These are phyloP conservation scores for Rhinocladiella mackenziei DNA, from an alignment of 2,329 filamentous ascomycete species.

Conservation along the genomic window DNA sequence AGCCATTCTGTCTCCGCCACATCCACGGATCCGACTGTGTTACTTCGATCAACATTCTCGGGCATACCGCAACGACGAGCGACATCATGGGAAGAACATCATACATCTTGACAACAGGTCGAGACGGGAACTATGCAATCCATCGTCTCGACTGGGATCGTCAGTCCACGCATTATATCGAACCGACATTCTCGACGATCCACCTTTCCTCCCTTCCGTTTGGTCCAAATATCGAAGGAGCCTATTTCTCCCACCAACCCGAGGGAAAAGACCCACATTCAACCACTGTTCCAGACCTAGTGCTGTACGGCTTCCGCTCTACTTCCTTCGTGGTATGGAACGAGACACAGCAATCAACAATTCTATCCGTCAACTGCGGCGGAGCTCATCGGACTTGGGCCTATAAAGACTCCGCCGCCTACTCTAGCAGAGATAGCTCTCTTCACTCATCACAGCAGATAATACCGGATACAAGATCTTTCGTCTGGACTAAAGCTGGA, in stretches of 20 bases:
- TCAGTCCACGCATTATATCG: neutral
- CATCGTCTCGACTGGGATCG: slow-evolving; percentile 41
- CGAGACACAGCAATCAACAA: slow-evolving; percentile 63
- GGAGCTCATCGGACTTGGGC: slow-evolving; percentile 77
- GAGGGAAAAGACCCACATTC: neutral
- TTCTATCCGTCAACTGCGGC: slow-evolving; percentile 73
- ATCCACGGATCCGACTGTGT: slow-evolving; percentile 60
- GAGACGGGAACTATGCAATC: slow-evolving; percentile 72
- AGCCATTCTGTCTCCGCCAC: slow-evolving; percentile 24
- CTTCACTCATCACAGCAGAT: neutral
- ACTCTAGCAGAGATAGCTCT: slow-evolving; percentile 16
- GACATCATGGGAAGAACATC: slow-evolving; percentile 26
- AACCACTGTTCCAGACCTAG: slow-evolving; percentile 46
- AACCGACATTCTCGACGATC: slow-evolving; percentile 42
- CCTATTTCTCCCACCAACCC: slow-evolving; percentile 56
- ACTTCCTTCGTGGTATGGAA: slow-evolving; percentile 80
- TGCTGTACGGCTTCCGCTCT: slow-evolving; percentile 76
- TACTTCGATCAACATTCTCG: slow-evolving; percentile 58
- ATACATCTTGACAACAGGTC: slow-evolving; percentile 66
- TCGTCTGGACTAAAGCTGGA: slow-evolving; percentile 73
- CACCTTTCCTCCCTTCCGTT: slow-evolving; percentile 69
- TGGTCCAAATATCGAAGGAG: slow-evolving; percentile 70
- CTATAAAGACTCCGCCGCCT: slow-evolving; percentile 39
- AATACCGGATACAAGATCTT: slow-evolving; percentile 36
- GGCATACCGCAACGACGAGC: slow-evolving; percentile 27